Base-by-base conservation (phyloP, 257 asterid genomes). In the Asclepias syriaca region DNA sequence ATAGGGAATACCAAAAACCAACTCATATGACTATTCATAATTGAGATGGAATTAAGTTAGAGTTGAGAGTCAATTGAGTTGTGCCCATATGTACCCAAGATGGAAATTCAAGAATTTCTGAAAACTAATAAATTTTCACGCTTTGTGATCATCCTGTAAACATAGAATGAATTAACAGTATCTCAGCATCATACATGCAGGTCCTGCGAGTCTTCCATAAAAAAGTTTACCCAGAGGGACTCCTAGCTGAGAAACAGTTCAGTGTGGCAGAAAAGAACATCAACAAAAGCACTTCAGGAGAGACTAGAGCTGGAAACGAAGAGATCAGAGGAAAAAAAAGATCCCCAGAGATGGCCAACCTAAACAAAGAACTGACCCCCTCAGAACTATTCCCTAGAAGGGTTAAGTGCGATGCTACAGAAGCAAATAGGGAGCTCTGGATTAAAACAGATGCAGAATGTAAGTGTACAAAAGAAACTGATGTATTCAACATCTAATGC, bases 181-280 rank as follows among this genome's bases (percentile, higher is more conserved):
- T 40, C 49, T 71, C 51, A 65, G 21, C 61, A 68, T 65, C 40
- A 19, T 19, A 39, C 68, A 71, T 78, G 88, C 96, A 94, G 97
- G 88, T 94, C 65, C 89, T 85, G 59, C 95, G 87, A 27, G 86
- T 85, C 70, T 94, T 94, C 91, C 90, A 83, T 76, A 85, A 92
- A 80, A 94, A 94, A 84, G 96, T 94, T 69, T 96, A 94, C 80
- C 97, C 99, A n/a, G 98, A 89, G 79, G 84, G 81, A 74, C 73
- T 87, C 64, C 50, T 77, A 56, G 71, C 78, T 19, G 56, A 72
- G 69, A 72, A 74, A 40, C 84, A 77, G 81, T 53, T 79, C 72
- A 80, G 73, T 5, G 79, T 78, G 73, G 78, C 68, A 15, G 85
- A 77, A 76, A 59, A 72, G 29, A 63, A 56, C 13, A 63, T 40